Evolutionary conservation across 768 basidiomycete genomes (phyloP).

Genomic region (Mycena epipterygia): DNA sequence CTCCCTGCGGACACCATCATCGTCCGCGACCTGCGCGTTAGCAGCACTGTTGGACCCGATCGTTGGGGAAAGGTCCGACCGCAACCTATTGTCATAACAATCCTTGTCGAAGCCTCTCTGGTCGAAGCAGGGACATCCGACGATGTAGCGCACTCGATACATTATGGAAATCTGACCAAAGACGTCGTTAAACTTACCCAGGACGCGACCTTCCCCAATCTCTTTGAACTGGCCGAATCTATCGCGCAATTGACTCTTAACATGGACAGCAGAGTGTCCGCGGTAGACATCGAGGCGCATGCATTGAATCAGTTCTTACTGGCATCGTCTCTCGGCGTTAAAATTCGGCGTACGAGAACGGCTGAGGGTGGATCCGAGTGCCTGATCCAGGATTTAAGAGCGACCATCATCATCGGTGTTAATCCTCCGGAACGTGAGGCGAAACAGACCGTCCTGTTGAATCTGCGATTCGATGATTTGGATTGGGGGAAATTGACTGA

Average conservation of each 20-base stretch:
- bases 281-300: not conserved
- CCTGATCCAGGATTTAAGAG: slow-evolving; percentile 58
- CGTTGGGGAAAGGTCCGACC: slow-evolving; percentile 62
- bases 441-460: slow-evolving; percentile 73
- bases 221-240: slow-evolving; percentile 49
- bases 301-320: slow-evolving; percentile 26
- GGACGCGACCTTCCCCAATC: slow-evolving; percentile 42
- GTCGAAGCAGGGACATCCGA: slow-evolving; percentile 61
- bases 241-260: slow-evolving; percentile 45
- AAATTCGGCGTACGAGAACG: slow-evolving; percentile 18
- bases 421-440: slow-evolving; percentile 77
- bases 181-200: slow-evolving; percentile 50
- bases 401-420: slow-evolving; percentile 76
- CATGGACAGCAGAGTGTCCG: slow-evolving; percentile 11
- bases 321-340: slow-evolving; percentile 21
- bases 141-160: slow-evolving; percentile 68
- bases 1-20: slow-evolving; percentile 8
- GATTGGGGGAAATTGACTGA: slow-evolving; percentile 11
- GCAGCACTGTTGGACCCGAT: slow-evolving; percentile 52
- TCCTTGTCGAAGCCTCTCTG: slow-evolving; percentile 61
- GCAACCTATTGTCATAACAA: slow-evolving; percentile 66
- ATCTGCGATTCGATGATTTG: slow-evolving; percentile 60
- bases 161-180: slow-evolving; percentile 76
- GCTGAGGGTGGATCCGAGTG: not conserved
- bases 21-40: slow-evolving; percentile 17